Percentiles rank a stretch among this genome's conserved stretches.
Evolutionary conservation across 441 rosid species (phyloP).

Genomic region (Populus tomentosa): DNA sequence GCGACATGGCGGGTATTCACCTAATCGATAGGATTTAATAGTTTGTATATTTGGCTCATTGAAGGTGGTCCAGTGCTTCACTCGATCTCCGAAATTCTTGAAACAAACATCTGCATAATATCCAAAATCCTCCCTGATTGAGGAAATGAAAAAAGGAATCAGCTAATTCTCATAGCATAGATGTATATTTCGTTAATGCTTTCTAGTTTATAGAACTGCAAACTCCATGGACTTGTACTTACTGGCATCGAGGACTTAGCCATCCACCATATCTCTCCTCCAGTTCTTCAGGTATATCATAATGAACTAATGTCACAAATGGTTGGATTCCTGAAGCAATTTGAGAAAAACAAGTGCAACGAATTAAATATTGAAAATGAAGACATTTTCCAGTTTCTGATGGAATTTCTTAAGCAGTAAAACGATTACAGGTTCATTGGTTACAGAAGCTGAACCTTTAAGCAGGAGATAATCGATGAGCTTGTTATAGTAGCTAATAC

Average conservation of each 20-base stretch:
- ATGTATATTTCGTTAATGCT: neutral
- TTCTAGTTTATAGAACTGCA: neutral
- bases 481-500: conserved; percentile 42
- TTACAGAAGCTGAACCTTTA: conserved; percentile 16
- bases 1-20: conserved; percentile 43
- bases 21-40: conserved; percentile 26
- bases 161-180: neutral
- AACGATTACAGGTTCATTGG: neutral
- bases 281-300: conserved; percentile 52
- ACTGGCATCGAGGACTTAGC: conserved; percentile 35
- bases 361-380: neutral
- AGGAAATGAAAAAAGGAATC: neutral
- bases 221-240: neutral
- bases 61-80: conserved; percentile 49
- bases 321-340: conserved; percentile 38
- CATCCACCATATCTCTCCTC: conserved; percentile 50
- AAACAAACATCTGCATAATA: conserved; percentile 51
- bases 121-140: conserved; percentile 51
- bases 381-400: neutral
- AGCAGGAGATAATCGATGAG: conserved; percentile 42
- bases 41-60: conserved; percentile 61
- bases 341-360: neutral
- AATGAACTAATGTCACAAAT: conserved; percentile 46
- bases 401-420: neutral
- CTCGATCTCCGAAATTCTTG: conserved; percentile 45